phyloP scores from a whole-genome alignment of 805 yeast species.

The Ogataea methanolica region DNA sequence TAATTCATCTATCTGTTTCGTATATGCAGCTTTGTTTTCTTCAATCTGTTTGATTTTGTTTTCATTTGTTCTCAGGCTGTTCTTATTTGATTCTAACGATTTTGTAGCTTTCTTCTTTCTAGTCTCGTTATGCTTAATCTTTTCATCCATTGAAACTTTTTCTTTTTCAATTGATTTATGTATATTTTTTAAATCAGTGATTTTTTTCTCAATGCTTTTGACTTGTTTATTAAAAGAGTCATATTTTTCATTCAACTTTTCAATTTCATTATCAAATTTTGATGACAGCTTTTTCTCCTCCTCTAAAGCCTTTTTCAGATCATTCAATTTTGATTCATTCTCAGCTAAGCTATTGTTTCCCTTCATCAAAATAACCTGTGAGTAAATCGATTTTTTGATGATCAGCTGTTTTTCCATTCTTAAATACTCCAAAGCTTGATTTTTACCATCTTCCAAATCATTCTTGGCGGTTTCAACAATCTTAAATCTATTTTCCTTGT shows the following conservation, averaged over 20 bases:
- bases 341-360: slow-evolving; percentile 38
- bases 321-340: slow-evolving; percentile 30
- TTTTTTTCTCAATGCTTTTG: slow-evolving; percentile 20
- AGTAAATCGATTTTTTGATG: slow-evolving; percentile 47
- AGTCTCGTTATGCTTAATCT: slow-evolving; percentile 55
- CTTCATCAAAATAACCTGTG: slow-evolving; percentile 45
- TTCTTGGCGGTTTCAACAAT: slow-evolving; percentile 75
- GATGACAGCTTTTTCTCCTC: slow-evolving; percentile 39
- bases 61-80: slow-evolving; percentile 40
- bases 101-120: slow-evolving; percentile 60
- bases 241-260: slow-evolving; percentile 27
- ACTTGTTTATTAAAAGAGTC: slow-evolving; percentile 18
- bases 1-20: slow-evolving; percentile 41
- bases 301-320: slow-evolving; percentile 35
- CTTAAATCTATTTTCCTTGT: slow-evolving; percentile 74
- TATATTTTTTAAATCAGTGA: slow-evolving; percentile 29
- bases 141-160: slow-evolving; percentile 71
- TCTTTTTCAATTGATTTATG: slow-evolving; percentile 48
- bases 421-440: slow-evolving; percentile 64
- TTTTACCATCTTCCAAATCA: slow-evolving; percentile 54
- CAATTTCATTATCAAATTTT: slow-evolving; percentile 35
- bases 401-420: slow-evolving; percentile 58
- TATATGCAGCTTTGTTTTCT: slow-evolving; percentile 40
- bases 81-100: slow-evolving; percentile 42
- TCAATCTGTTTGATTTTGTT: slow-evolving; percentile 42